A percentile compares a stretch with the other conserved stretches of the same genome.
phyloP scores from a whole-genome alignment of 208 protist species.

The Leptomonas pyrrhocoris region DNA sequence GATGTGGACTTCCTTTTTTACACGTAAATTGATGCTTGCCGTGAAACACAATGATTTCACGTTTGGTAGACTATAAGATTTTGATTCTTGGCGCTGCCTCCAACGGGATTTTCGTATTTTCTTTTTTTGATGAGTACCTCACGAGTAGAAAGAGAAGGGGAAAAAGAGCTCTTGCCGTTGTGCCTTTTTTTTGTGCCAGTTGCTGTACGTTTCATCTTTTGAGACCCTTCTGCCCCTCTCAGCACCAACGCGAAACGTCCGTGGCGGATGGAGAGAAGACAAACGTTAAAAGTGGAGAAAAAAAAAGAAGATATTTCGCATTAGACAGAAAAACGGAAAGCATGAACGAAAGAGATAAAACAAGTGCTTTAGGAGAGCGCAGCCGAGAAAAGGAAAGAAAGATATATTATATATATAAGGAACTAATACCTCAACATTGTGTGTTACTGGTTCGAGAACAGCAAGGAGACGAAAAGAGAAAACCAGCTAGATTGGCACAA shows the following conservation, averaged over 20 bases:
- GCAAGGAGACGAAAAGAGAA: constrained; percentile 4
- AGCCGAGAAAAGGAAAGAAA: neutral
- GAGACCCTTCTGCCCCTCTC: neutral
- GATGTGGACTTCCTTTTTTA: too few species aligned
- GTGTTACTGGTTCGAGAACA: constrained; percentile 1
- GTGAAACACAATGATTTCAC: too few species aligned
- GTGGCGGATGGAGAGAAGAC: constrained; percentile 3
- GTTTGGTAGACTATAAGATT: too few species aligned
- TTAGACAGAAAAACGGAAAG: neutral
- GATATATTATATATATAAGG: neutral
- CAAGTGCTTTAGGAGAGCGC: constrained; percentile 2
- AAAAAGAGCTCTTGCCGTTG: constrained; percentile 1
- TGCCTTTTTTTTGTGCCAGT: neutral
- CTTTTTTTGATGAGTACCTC: constrained; percentile 15
- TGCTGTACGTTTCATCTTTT: constrained; percentile 1
- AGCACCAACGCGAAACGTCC: neutral
- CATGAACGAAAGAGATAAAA: neutral
- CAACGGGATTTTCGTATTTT: constrained; percentile 3
- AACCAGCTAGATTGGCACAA: neutral
- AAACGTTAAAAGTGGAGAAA: neutral
- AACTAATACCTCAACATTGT: neutral
- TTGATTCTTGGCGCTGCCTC: constrained; percentile 3
- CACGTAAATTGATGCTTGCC: too few species aligned
- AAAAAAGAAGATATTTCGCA: neutral
- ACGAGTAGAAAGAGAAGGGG: constrained; percentile 15